phyloP scores from a whole-genome alignment of 1,284 basidiomycete genomes.

The Cystobasidiaceae sp. region DNA sequence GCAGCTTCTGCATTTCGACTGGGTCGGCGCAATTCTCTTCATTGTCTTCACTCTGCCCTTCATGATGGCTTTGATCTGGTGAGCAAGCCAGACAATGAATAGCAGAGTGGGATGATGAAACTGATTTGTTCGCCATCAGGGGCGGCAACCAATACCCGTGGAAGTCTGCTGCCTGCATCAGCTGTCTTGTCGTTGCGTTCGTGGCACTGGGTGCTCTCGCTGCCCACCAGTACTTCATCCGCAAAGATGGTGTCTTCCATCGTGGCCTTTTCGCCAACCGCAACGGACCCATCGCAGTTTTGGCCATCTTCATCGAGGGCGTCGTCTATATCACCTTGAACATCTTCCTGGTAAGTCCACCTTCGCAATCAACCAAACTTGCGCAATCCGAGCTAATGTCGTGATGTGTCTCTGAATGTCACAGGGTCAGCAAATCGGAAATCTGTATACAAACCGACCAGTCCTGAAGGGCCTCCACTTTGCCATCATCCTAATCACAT shows the following conservation, averaged over 20 bases:
- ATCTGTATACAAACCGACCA: conserved; percentile 1
- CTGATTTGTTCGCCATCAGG: conserved; percentile 32
- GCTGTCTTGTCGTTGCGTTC: conserved; percentile 37
- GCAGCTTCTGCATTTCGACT: conserved; percentile 4
- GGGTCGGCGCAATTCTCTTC: conserved; percentile 16
- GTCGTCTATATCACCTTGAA: conserved; percentile 21
- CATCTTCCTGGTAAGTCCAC: not conserved
- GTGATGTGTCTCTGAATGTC: too few relatives aligned
- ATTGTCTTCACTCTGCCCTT: conserved; percentile 28
- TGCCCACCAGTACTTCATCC: conserved; percentile 37
- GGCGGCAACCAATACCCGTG: conserved; percentile 40
- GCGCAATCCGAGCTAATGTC: too few relatives aligned
- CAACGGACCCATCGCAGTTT: conserved; percentile 37
- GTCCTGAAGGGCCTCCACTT: conserved; percentile 15
- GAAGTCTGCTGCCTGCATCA: conserved; percentile 36
- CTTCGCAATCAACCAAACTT: too few relatives aligned
- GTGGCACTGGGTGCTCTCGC: conserved; percentile 35
- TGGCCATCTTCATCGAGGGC: conserved; percentile 38
- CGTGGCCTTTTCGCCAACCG: conserved; percentile 38
- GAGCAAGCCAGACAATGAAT: not conserved
- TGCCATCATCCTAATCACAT: conserved; percentile 5
- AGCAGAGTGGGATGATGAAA: not conserved
- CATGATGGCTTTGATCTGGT: conserved; percentile 33
- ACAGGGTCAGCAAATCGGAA: conserved; percentile 6
- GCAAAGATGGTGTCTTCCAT: conserved; percentile 38